These are phyloP conservation scores for Diplodia sapinea DNA, from an alignment of 2,329 filamentous ascomycete species.

Conservation along the genomic window DNA sequence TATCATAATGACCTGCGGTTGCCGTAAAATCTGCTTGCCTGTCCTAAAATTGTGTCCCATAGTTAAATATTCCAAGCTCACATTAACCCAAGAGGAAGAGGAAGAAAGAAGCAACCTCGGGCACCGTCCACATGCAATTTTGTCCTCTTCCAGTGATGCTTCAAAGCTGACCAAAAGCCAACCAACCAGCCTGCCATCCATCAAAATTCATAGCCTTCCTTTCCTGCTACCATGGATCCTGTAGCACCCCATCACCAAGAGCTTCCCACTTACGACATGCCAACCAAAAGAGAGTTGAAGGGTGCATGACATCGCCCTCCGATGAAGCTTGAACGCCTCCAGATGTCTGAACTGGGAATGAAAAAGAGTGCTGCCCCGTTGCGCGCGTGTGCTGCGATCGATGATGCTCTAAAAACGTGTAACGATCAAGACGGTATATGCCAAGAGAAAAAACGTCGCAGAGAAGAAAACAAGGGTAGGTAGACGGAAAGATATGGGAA, in stretches of 20 bases:
- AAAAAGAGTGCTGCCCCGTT: not conserved
- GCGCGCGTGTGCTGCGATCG: slow-evolving; percentile 3
- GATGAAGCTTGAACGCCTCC: slow-evolving; percentile 3
- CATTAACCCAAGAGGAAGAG: slow-evolving; percentile 6
- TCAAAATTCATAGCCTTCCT: not conserved
- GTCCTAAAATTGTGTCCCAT: not conserved
- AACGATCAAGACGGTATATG: slow-evolving; percentile 9
- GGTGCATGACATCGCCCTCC: not conserved
- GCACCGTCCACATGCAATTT: slow-evolving; percentile 26
- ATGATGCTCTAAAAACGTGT: slow-evolving; percentile 6
- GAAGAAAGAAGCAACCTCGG: not conserved
- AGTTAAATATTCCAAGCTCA: not conserved
- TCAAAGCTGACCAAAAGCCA: not conserved
- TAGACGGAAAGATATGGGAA: not conserved
- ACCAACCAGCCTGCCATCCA: slow-evolving; percentile 4
- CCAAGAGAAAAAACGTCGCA: not conserved
- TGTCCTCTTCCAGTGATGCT: slow-evolving; percentile 5
- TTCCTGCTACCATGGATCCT: not conserved
- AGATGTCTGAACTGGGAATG: not conserved
- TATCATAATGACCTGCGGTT: not conserved
- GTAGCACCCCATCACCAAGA: not conserved
- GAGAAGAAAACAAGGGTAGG: slow-evolving; percentile 1
- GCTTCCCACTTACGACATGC: not conserved
- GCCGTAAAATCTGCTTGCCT: not conserved
- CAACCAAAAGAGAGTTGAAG: slow-evolving; percentile 14